phyloP scores from a whole-genome alignment of 2,329 filamentous ascomycete species.

The Cadophora gregata region DNA sequence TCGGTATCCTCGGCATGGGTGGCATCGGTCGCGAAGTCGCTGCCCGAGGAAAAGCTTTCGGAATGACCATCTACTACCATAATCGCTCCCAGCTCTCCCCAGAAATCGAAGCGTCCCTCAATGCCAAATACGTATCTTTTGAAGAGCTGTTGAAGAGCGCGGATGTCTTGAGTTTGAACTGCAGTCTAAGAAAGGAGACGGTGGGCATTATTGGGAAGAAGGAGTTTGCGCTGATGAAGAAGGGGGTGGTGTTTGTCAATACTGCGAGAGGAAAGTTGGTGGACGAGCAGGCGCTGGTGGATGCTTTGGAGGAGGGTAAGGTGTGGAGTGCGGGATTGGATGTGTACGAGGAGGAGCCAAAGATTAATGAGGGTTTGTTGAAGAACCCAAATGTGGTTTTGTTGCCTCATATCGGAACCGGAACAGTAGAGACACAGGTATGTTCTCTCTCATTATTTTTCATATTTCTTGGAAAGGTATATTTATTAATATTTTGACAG shows the following conservation, averaged over 20 bases:
- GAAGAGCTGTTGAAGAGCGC: conserved; percentile 71
- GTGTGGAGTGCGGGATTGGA: conserved; percentile 76
- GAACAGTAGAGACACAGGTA: conserved; percentile 63
- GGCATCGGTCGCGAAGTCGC: conserved; percentile 80
- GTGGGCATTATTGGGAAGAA: conserved; percentile 70
- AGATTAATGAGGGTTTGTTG: conserved; percentile 74
- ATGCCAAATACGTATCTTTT: conserved; percentile 71
- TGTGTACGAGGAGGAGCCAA: conserved; percentile 81
- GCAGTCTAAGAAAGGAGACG: conserved; percentile 73
- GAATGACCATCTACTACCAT: conserved; percentile 76
- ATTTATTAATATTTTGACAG: conserved; percentile 41
- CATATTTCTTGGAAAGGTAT: not conserved
- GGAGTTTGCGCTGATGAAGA: conserved; percentile 79
- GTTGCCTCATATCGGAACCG: conserved; percentile 84
- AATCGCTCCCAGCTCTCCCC: conserved; percentile 68
- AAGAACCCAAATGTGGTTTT: conserved; percentile 74
- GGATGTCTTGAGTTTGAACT: conserved; percentile 79
- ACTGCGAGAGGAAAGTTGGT: conserved; percentile 81
- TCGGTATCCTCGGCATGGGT: conserved; percentile 86
- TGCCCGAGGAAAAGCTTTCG: conserved; percentile 73
- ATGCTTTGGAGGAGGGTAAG: conserved; percentile 70
- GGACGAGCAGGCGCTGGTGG: conserved; percentile 77
- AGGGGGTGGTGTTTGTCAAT: conserved; percentile 78
- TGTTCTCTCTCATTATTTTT: not conserved
- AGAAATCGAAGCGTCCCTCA: conserved; percentile 51